Evolutionary conservation across 2,329 filamentous ascomycete species (phyloP).

Genomic region (Aspergillus sergii): DNA sequence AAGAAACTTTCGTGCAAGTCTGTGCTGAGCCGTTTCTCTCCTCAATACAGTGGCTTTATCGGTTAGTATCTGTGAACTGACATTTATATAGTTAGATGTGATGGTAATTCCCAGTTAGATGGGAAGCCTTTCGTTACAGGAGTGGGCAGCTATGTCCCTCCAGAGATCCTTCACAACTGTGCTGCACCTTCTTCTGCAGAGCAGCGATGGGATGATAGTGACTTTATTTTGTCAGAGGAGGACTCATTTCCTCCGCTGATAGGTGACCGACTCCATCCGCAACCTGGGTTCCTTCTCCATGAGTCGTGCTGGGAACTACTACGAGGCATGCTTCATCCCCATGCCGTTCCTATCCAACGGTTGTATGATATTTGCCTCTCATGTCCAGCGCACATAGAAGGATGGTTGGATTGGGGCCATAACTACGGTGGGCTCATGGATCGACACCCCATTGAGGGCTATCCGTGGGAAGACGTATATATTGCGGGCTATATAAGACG

Average conservation of each 20-base stretch:
- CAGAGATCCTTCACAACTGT: conserved; percentile 2
- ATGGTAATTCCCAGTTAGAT: conserved; percentile 11
- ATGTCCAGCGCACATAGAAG: conserved; percentile 12
- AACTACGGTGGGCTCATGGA: conserved; percentile 20
- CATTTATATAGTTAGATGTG: conserved; percentile 17
- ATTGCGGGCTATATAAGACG: conserved; percentile 9
- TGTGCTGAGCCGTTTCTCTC: background rate
- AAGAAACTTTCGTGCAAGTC: background rate
- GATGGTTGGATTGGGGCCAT: conserved; percentile 22
- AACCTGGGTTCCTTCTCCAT: conserved; percentile 23
- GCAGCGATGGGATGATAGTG: background rate
- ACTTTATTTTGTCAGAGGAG: background rate
- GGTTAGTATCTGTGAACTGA: background rate
- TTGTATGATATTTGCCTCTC: conserved; percentile 26
- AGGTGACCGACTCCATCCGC: background rate
- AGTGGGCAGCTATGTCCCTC: conserved; percentile 11
- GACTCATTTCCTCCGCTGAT: conserved; percentile 18
- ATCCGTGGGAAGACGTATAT: conserved; percentile 19
- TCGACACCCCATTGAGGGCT: conserved; percentile 3
- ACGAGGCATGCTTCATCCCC: conserved; percentile 14
- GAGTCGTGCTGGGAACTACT: conserved; percentile 25
- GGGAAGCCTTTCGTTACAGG: conserved; percentile 23
- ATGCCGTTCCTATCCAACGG: conserved; percentile 16
- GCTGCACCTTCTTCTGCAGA: background rate
- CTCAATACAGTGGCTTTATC: background rate